Percentiles rank a stretch among this genome's conserved stretches.
Evolutionary conservation across 1,284 basidiomycete species (phyloP).

Genomic region (Cronartium ribicola): DNA sequence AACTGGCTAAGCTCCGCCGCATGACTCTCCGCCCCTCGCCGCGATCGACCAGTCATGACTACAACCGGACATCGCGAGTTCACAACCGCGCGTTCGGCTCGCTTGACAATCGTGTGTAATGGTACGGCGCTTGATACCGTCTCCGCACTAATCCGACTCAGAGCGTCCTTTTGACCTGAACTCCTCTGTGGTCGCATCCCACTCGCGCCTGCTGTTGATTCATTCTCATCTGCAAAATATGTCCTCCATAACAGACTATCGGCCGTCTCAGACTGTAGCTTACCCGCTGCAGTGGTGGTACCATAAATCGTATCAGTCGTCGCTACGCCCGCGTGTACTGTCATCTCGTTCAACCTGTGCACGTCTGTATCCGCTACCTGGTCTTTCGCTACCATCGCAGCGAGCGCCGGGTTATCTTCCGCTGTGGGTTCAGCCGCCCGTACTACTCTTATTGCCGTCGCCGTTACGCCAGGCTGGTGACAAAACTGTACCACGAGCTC

Average conservation of each 20-base stretch:
- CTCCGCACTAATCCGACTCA: neutral
- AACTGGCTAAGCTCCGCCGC: slow-evolving; percentile 25
- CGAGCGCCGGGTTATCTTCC: slow-evolving; percentile 44
- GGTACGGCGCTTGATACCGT: slow-evolving; percentile 23
- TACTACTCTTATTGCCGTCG: slow-evolving; percentile 64
- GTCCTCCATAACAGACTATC: slow-evolving; percentile 23
- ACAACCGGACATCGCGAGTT: neutral
- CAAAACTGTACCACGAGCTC: slow-evolving; percentile 74
- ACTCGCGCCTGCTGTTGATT: neutral
- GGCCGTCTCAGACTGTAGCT: slow-evolving; percentile 32
- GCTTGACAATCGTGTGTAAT: slow-evolving; percentile 10
- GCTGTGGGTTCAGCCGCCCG: slow-evolving; percentile 44
- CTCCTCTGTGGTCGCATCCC: neutral
- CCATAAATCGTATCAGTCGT: slow-evolving; percentile 27
- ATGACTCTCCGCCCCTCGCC: slow-evolving; percentile 26
- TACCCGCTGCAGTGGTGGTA: neutral
- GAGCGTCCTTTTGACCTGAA: neutral
- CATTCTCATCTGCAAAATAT: neutral
- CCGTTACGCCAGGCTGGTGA: slow-evolving; percentile 60
- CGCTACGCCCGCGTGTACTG: slow-evolving; percentile 8
- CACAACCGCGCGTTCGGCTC: neutral
- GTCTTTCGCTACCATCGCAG: slow-evolving; percentile 54
- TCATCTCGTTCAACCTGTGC: slow-evolving; percentile 27
- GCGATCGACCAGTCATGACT: slow-evolving; percentile 31
- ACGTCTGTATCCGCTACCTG: slow-evolving; percentile 23